phyloP scores from a whole-genome alignment of 495 filamentous ascomycete species.

The Lasiosphaeria hispida region DNA sequence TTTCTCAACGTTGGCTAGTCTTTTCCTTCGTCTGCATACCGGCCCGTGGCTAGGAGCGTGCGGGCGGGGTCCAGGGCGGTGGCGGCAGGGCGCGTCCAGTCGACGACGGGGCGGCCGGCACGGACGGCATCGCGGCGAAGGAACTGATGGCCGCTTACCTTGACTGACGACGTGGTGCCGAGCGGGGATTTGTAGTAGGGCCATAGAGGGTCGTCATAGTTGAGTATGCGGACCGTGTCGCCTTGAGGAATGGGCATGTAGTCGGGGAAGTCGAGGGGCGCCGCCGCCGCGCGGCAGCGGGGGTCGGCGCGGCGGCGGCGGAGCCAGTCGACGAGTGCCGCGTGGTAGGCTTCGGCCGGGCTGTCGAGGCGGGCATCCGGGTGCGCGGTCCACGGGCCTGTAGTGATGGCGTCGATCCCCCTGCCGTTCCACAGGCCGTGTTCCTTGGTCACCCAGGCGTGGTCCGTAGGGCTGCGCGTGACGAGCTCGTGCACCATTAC shows the following conservation, averaged over 20 bases:
- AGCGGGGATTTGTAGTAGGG: background rate
- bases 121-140: conserved; percentile 5
- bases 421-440: background rate
- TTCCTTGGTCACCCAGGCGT: background rate
- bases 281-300: background rate
- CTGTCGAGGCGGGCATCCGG: background rate
- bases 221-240: background rate
- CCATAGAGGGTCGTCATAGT: background rate
- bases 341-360: background rate
- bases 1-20: too few relatives aligned
- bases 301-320: background rate
- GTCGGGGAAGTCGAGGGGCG: background rate
- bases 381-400: background rate
- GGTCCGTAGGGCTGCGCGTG: background rate
- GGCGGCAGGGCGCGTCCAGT: conserved; percentile 5
- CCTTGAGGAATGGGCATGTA: conserved; percentile 1
- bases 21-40: conserved; percentile 9
- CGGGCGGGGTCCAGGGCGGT: conserved; percentile 5
- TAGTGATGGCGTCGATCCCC: too few relatives aligned
- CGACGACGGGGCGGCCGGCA: conserved; percentile 4
- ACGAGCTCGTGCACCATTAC: background rate
- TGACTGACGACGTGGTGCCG: too few relatives aligned
- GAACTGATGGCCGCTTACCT: conserved; percentile 4
- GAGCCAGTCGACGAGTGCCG: background rate
- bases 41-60: conserved; percentile 8